These are phyloP conservation scores for Aspergillus hiratsukae DNA, from an alignment of 2,329 filamentous ascomycete genomes.

Conservation along the genomic window DNA sequence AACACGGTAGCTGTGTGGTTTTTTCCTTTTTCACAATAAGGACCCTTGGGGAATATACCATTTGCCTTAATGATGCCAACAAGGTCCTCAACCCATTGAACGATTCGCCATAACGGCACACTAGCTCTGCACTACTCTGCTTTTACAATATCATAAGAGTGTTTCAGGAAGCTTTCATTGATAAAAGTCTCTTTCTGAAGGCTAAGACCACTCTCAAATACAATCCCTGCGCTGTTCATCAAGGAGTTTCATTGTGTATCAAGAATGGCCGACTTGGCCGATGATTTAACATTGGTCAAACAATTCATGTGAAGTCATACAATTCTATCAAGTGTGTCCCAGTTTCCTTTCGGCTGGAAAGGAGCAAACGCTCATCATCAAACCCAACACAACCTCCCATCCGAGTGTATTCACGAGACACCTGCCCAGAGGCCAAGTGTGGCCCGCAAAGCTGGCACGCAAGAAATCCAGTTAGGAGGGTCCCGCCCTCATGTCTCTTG, in stretches of 20 bases:
- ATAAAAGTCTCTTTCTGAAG: neutral
- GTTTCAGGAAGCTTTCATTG: neutral
- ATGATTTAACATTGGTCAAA: neutral
- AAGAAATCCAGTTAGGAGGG: conserved; percentile 2
- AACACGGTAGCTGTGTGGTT: neutral
- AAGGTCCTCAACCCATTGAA: neutral
- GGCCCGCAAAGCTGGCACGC: conserved; percentile 16
- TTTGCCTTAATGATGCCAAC: neutral
- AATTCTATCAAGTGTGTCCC: conserved; percentile 72
- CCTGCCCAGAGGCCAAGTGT: conserved; percentile 26
- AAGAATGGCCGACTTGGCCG: neutral
- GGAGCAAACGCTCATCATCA: conserved; percentile 86
- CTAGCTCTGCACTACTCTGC: neutral
- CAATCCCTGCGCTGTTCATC: neutral
- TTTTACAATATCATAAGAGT: neutral
- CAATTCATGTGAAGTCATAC: conserved; percentile 72
- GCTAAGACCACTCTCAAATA: neutral
- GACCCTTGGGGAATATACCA: neutral
- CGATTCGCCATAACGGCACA: neutral
- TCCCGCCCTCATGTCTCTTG: neutral
- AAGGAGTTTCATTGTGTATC: neutral
- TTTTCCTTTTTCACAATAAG: neutral
- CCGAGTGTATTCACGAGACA: conserved; percentile 38
- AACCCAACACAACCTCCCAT: conserved; percentile 71
- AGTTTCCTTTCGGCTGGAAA: conserved; percentile 66